These are phyloP conservation scores for Diaporthe longicolla DNA, from an alignment of 2,329 filamentous ascomycete genomes.

Conservation along the genomic window DNA sequence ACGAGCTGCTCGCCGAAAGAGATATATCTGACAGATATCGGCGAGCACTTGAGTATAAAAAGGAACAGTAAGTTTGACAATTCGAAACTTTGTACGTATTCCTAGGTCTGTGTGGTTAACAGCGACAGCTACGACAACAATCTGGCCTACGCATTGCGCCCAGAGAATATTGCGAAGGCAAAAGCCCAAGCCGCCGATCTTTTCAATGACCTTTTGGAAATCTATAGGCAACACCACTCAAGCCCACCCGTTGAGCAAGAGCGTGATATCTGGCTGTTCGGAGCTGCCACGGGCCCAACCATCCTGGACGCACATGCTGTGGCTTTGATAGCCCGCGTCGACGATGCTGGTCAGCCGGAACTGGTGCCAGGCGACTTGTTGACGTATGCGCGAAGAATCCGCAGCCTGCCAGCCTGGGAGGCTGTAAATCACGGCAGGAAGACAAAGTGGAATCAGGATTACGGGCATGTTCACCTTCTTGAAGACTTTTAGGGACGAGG, in stretches of 20 bases:
- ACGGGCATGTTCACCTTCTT: slow-evolving; percentile 24
- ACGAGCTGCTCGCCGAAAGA: slow-evolving; percentile 38
- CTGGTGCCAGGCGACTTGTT: slow-evolving; percentile 42
- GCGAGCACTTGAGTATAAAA: slow-evolving; percentile 32
- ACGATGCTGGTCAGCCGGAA: slow-evolving; percentile 42
- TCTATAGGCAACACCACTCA: background rate
- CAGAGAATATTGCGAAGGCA: slow-evolving; percentile 27
- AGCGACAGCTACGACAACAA: slow-evolving; percentile 38
- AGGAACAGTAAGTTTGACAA: slow-evolving; percentile 17
- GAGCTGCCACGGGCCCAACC: slow-evolving; percentile 23
- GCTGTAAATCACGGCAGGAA: slow-evolving; percentile 41
- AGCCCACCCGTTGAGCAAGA: background rate
- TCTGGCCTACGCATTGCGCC: slow-evolving; percentile 23
- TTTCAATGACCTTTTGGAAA: slow-evolving; percentile 4
- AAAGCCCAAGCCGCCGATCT: slow-evolving; percentile 33
- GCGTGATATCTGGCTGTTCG: slow-evolving; percentile 32
- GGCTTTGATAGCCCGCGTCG: slow-evolving; percentile 26
- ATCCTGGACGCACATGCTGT: slow-evolving; percentile 31
- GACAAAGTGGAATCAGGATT: slow-evolving; percentile 37
- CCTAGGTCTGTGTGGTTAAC: slow-evolving; percentile 15
- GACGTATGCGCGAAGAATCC: slow-evolving; percentile 33
- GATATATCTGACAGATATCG: slow-evolving; percentile 26
- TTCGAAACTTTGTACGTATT: background rate
- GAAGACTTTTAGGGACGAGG: slow-evolving; percentile 11
- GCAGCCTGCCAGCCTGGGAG: slow-evolving; percentile 36